phyloP scores from a whole-genome alignment of 106 monocot genomes.

The Xerophyta viscosa region DNA sequence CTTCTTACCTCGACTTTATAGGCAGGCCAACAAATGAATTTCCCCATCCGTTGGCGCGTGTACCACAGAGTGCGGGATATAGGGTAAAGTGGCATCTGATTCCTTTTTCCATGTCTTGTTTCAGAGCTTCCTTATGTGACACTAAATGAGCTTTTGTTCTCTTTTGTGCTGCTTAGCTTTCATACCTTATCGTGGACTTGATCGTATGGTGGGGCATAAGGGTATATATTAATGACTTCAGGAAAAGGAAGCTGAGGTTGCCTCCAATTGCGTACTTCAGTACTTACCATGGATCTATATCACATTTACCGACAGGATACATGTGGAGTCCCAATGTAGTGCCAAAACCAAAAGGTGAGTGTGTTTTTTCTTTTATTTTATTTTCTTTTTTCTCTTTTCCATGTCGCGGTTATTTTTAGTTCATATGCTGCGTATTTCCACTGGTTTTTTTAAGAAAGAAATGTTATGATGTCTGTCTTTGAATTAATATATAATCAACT shows the following conservation, averaged over 20 bases:
- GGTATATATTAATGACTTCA: slow-evolving; percentile 63
- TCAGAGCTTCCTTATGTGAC: not conserved
- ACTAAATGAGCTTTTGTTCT: not conserved
- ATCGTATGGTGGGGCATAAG: slow-evolving; percentile 71
- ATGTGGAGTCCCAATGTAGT: slow-evolving; percentile 96
- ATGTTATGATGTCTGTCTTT: too few relatives aligned
- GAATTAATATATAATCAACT: too few relatives aligned
- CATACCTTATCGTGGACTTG: slow-evolving; percentile 60
- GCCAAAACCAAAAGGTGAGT: slow-evolving; percentile 82
- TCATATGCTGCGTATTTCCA: too few relatives aligned
- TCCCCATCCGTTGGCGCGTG: slow-evolving; percentile 79
- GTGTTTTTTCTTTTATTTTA: not conserved
- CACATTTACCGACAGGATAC: slow-evolving; percentile 86
- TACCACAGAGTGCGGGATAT: slow-evolving; percentile 81
- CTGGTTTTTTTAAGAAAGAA: too few relatives aligned
- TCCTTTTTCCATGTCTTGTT: not conserved
- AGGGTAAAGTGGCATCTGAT: slow-evolving; percentile 29
- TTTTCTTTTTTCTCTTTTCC: too few relatives aligned
- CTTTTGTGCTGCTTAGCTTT: slow-evolving; percentile 31
- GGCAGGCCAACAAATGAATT: slow-evolving; percentile 96
- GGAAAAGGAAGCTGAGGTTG: slow-evolving; percentile 52
- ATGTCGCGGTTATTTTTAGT: too few relatives aligned
- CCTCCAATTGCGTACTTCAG: slow-evolving; percentile 74
- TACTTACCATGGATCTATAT: slow-evolving; percentile 88
- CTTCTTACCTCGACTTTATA: slow-evolving; percentile 34